Base-by-base conservation (phyloP, 805 yeast species). In the Starmera dryadoides region DNA sequence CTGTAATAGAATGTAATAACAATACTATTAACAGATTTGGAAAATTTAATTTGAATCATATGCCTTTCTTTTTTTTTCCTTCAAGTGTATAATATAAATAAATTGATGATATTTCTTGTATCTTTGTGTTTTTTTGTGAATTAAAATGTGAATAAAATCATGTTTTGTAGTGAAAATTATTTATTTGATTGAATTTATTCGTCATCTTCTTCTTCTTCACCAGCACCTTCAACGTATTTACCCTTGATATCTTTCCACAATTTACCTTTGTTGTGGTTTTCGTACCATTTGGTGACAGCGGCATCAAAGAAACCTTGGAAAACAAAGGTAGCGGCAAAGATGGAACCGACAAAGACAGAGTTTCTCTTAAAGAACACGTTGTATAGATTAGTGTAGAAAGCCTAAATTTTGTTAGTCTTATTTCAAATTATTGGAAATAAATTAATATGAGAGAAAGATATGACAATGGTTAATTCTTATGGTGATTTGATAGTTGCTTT, bases 301-400 rank as follows among this genome's bases (percentile, higher is more conserved):
- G 64, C 60, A 59, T 85, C 93, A 50, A 83, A 83, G 56, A 72
- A 71, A 37, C 79, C 81, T 69, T 86, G 91, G 76, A 88, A 87
- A 46, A 79, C 78, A 59, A 89, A 89, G 35, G 97, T 88, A 55
- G 85, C 79, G 37, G 79, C 82, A 52, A 89, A 82, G 45, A 89
- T 71, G 46, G 93, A 71, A 49, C 86, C 86, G 46, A 89, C 95
- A 66, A 75, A 86, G 46, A 83, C 71, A 35, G 97, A 77, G 79
- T 91, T 89, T 76, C 96, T 86, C 77, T 86, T 86, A 76, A 86
- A 81, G 41, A 83, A 53, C 29, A 71, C 63, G 75, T 79, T 81
- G 76, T 76, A 79, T 45, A 79, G 55, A 34, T 76, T 60, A 33
- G 82, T 58, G 52, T 64, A 56, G 50, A 63, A 52, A 42, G 69